phyloP scores from a whole-genome alignment of 352 stramenopile genomes.

The Phytophthora aleatoria region DNA sequence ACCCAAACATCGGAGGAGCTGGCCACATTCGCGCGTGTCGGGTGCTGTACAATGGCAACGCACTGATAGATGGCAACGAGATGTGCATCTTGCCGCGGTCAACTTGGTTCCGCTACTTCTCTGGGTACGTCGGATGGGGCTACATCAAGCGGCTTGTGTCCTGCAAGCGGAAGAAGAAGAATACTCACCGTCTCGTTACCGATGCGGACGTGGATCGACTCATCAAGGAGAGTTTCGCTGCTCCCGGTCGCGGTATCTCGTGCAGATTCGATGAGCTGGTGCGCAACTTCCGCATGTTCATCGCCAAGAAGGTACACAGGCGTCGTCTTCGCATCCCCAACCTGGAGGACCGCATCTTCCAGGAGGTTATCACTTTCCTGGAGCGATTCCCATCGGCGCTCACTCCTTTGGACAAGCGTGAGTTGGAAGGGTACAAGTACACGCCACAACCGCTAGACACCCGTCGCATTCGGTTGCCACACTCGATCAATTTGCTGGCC shows the following conservation, averaged over 20 bases:
- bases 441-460: conserved; percentile 68
- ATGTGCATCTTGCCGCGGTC: conserved; percentile 58
- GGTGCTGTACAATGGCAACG: conserved; percentile 78
- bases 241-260: conserved; percentile 67
- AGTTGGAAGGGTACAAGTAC: conserved; percentile 85
- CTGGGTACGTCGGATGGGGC: conserved; percentile 57
- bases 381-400: conserved; percentile 75
- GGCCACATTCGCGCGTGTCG: conserved; percentile 73
- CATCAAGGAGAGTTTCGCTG: conserved; percentile 63
- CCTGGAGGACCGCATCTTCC: conserved; percentile 70
- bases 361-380: conserved; percentile 77
- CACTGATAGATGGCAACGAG: conserved; percentile 69
- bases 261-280: conserved; percentile 84
- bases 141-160: conserved; percentile 45
- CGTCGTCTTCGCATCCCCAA: conserved; percentile 58
- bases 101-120: conserved; percentile 67
- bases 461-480: conserved; percentile 61
- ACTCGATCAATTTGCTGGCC: conserved; percentile 61
- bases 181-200: conserved; percentile 55
- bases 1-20: conserved; percentile 47
- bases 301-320: conserved; percentile 77
- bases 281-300: conserved; percentile 82
- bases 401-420: conserved; percentile 73
- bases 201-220: conserved; percentile 71
- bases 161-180: conserved; percentile 51